These are phyloP conservation scores for Coniferiporia sulphurascens DNA, from an alignment of 1,284 basidiomycete genomes.

Conservation along the genomic window DNA sequence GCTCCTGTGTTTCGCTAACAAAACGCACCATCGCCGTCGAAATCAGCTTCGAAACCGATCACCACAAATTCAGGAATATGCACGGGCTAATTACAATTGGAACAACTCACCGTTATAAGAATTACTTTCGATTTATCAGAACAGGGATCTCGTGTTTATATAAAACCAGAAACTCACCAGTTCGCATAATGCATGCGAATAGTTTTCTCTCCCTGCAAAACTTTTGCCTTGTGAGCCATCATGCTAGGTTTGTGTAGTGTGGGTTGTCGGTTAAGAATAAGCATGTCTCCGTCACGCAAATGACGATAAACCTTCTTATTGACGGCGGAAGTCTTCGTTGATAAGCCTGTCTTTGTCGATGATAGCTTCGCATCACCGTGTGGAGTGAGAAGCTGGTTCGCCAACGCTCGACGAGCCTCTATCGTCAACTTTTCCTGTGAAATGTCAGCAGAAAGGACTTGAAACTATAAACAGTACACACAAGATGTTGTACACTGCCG, in stretches of 20 bases:
- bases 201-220: constrained; percentile 95
- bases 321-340: constrained; percentile 66
- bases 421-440: constrained; percentile 76
- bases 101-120: constrained; percentile 83
- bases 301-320: constrained; percentile 99
- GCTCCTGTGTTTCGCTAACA: constrained; percentile 1
- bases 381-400: constrained; percentile 95
- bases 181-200: constrained; percentile 99
- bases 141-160: constrained; percentile 7
- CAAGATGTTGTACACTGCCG: constrained; percentile 79
- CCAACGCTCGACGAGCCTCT: constrained; percentile 91
- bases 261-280: constrained; percentile 97
- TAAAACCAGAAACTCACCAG: constrained; percentile 54
- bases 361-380: constrained; percentile 64
- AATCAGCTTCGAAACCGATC: constrained; percentile 68
- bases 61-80: not conserved
- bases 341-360: constrained; percentile 50
- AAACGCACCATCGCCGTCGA: constrained; percentile 87
- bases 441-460: not conserved
- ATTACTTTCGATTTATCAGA: constrained; percentile 52
- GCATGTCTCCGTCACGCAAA: constrained; percentile 90
- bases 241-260: constrained; percentile 99
- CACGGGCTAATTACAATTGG: constrained; percentile 2
- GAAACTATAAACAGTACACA: constrained; percentile 30
- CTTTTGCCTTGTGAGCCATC: constrained; percentile 97